Evolutionary conservation across 805 yeast species (phyloP).

Genomic region (Candida gorgasii): DNA sequence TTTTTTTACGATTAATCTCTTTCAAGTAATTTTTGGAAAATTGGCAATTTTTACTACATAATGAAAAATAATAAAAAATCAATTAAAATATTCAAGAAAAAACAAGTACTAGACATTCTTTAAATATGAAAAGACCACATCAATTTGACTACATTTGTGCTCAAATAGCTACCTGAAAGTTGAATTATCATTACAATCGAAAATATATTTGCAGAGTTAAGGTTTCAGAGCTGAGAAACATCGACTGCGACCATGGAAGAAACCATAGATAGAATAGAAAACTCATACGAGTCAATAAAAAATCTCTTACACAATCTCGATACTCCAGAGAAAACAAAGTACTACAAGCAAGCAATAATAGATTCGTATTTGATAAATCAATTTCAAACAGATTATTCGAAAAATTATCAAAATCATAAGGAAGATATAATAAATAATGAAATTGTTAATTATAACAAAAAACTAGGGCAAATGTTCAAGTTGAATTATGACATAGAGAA

Average conservation of each 20-base stretch:
- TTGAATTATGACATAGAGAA: constrained; percentile 25
- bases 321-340: constrained; percentile 3
- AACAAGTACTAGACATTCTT: too few species aligned
- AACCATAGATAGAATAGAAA: background rate
- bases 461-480: constrained; percentile 29
- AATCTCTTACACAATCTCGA: constrained; percentile 1
- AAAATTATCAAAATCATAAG: constrained; percentile 24
- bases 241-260: constrained; percentile 3
- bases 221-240: too few species aligned
- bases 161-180: too few species aligned
- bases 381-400: constrained; percentile 30
- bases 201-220: too few species aligned
- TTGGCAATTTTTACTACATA: too few species aligned
- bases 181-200: too few species aligned
- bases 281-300: constrained; percentile 8
- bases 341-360: constrained; percentile 24
- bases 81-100: too few species aligned
- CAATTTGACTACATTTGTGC: too few species aligned
- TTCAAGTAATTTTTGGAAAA: too few species aligned
- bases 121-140: too few species aligned
- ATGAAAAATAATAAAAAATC: too few species aligned
- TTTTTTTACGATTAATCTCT: too few species aligned
- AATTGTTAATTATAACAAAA: constrained; percentile 30
- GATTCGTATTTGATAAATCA: constrained; percentile 37
- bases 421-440: constrained; percentile 24